Conservation (phyloP, 2,329 filamentous ascomycete genomes). For the Fusarium sp. region DNA sequence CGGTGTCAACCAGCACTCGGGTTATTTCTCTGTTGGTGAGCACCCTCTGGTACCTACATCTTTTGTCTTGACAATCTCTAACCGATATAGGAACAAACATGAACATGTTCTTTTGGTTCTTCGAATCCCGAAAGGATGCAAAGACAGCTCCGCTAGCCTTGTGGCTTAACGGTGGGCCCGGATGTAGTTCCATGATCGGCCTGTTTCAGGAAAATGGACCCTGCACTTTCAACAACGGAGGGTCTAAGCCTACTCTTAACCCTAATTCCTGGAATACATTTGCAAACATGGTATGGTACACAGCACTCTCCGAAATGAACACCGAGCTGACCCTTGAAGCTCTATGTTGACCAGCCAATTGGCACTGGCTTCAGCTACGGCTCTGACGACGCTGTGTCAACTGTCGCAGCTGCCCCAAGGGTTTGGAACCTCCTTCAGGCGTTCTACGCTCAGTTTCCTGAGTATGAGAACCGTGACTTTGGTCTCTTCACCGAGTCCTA, state of each 20-base stretch:
- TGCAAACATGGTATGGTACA: constrained; percentile 61
- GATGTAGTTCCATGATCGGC: constrained; percentile 48
- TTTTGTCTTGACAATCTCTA: constrained; percentile 36
- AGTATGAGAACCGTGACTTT: constrained; percentile 68
- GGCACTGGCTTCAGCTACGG: constrained; percentile 45
- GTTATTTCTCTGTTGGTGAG: constrained; percentile 70
- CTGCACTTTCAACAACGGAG: constrained; percentile 68
- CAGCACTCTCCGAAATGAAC: fast-evolving
- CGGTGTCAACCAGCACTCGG: constrained; percentile 72
- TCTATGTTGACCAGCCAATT: constrained; percentile 74
- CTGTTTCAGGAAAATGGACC: constrained; percentile 81
- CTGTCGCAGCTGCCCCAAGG: constrained; percentile 44
- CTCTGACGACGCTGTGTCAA: constrained; percentile 39
- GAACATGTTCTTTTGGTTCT: constrained; percentile 59
- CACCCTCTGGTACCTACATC: constrained; percentile 20
- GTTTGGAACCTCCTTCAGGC: constrained; percentile 67
- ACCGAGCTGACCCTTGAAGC: constrained; percentile 36
- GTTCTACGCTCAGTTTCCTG: constrained; percentile 72
- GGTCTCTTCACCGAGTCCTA: constrained; percentile 66
- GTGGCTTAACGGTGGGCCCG: constrained; percentile 59
- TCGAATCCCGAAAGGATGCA: constrained; percentile 56
- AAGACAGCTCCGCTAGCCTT: constrained; percentile 61
- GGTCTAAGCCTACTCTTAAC: constrained; percentile 56
- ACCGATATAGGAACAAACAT: constrained; percentile 28
- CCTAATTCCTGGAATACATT: constrained; percentile 72